A percentile compares a stretch with the other conserved stretches of the same genome.
Evolutionary conservation across 805 yeast genomes (phyloP).

Genomic region (Candida michaelii): DNA sequence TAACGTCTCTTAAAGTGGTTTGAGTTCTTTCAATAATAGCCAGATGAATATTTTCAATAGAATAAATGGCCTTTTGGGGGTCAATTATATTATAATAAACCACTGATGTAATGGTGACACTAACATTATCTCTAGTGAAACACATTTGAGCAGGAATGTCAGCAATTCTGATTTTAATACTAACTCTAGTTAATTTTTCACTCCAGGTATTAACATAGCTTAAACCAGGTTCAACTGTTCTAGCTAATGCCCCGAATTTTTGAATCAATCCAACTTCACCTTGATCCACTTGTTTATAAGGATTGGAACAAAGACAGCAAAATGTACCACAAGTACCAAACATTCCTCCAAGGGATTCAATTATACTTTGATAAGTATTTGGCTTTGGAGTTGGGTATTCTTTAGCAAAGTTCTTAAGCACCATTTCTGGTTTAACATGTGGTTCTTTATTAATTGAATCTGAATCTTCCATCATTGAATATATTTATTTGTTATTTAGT

Average conservation of each 20-base stretch:
- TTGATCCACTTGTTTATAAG: conserved; percentile 59
- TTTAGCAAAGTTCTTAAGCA: conserved; percentile 40
- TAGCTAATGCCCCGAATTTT: conserved; percentile 62
- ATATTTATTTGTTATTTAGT: background rate
- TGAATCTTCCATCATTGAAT: conserved; percentile 8
- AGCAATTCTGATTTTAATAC: conserved; percentile 56
- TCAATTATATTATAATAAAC: conserved; percentile 65
- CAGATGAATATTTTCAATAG: conserved; percentile 50
- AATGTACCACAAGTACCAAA: conserved; percentile 56
- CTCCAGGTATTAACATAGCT: conserved; percentile 63
- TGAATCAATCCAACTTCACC: conserved; percentile 71
- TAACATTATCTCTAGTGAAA: conserved; percentile 70
- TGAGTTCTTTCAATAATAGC: conserved; percentile 69
- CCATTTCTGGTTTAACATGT: conserved; percentile 40
- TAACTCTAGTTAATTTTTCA: conserved; percentile 51
- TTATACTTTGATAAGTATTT: conserved; percentile 42
- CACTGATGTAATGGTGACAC: conserved; percentile 62
- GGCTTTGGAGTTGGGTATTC: conserved; percentile 39
- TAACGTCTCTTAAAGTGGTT: conserved; percentile 70
- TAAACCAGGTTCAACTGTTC: conserved; percentile 70
- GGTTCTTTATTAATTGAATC: conserved; percentile 18
- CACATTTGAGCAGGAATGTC: conserved; percentile 69
- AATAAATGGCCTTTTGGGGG: conserved; percentile 65
- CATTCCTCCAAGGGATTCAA: conserved; percentile 41
- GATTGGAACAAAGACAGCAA: conserved; percentile 60